Evolutionary conservation across 1,284 basidiomycete species (phyloP), one percentile per base, ranked within the genome.

Genomic region (Boletus mariae): DNA sequence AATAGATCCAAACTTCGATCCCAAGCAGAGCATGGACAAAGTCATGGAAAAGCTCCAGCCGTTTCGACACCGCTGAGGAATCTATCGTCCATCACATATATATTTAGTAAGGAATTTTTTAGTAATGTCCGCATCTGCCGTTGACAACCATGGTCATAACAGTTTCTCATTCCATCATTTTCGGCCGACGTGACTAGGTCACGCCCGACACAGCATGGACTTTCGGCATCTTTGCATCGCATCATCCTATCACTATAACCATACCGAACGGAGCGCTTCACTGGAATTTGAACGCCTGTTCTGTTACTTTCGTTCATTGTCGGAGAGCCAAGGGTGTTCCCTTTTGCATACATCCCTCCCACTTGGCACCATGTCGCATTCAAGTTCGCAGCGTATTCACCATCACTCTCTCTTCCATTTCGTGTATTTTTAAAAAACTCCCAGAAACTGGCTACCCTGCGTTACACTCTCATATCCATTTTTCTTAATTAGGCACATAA

Each of bases 1-100:
- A 56, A 42, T 71, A 51, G 49, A 73, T 68, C 52, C 68, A 47
- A 53, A 58, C 62, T 58, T 73, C 56, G 54, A 75, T 70, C 58
- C 71, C 54, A 55, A 71, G 52, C 60, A 60, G 52, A 47, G 63
- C 53, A 73, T 74, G 70, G 71, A 72, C 34, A 62, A 73, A 45
- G 71, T 71, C 7, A 53, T 74, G 25, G 71, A 75, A 50, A 74
- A 67, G 54, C 59, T 75, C 23, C 60, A 69, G n/a, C 69, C 69
- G 0, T 71, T 71, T 47, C 59, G 70, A 41, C 59, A 67, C n/a
- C 26, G 17, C 25, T 71, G 49, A 71, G n/a, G 43, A 45, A 50
- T 45, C 38, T 49, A 17, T 37, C n/a, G 9, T 37, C 38, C 10
- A 28, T 29, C 20, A 20, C 49, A 53, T 54, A 49, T 49, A 42